These are phyloP conservation scores for Angomonas deanei DNA, from an alignment of 208 protist genomes.

Conservation along the genomic window DNA sequence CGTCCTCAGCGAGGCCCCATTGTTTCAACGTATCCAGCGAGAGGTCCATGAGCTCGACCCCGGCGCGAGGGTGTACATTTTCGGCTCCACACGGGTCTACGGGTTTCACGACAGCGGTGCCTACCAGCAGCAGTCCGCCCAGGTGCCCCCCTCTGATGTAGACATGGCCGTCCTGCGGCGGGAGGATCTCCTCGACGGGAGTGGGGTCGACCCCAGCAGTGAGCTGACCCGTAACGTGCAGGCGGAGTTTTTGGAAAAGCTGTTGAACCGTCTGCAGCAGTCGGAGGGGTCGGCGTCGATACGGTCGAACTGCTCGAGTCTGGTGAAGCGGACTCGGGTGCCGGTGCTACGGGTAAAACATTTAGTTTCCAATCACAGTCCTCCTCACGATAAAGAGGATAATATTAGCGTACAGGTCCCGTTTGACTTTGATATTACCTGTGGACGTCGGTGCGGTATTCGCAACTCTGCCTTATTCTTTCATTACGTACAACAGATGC, in stretches of 20 bases:
- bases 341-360: conserved; percentile 67
- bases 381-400: too few species aligned
- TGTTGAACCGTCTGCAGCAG: not conserved
- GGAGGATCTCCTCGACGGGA: conserved; percentile 35
- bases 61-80: conserved; percentile 54
- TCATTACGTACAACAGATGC: conserved; percentile 59
- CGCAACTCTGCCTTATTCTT: conserved; percentile 81
- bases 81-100: conserved; percentile 76
- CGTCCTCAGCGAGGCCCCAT: not conserved
- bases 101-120: conserved; percentile 46
- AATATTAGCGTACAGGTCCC: not conserved
- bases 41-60: conserved; percentile 50
- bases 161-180: conserved; percentile 68
- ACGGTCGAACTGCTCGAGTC: conserved; percentile 44
- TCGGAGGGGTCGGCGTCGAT: conserved; percentile 22
- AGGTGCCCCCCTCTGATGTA: conserved; percentile 31
- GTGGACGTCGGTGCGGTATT: conserved; percentile 71
- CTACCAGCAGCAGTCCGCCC: not conserved
- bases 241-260: conserved; percentile 41
- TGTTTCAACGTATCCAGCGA: not conserved
- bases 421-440: conserved; percentile 81
- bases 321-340: conserved; percentile 80
- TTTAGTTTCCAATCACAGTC: not conserved
- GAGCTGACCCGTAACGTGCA: conserved; percentile 67
- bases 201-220: conserved; percentile 44